Evolutionary conservation across 2,329 filamentous ascomycete genomes (phyloP).

Genomic region (Xylariales sp.): DNA sequence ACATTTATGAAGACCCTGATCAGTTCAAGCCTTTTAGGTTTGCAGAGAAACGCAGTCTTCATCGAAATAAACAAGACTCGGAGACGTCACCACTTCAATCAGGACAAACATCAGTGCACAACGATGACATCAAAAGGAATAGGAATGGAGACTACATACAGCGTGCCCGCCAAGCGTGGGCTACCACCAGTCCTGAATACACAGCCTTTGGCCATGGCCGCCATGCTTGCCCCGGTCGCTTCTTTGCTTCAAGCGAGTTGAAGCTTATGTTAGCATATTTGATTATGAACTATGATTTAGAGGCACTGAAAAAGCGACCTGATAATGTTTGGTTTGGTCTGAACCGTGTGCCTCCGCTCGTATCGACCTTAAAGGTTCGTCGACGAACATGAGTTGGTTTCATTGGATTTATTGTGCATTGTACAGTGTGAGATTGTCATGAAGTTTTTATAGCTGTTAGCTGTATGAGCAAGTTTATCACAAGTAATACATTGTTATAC

Average conservation of each 20-base stretch:
- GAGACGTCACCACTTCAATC: too few species aligned
- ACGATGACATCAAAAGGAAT: too few species aligned
- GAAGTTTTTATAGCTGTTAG: too few species aligned
- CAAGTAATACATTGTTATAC: too few species aligned
- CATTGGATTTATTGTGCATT: too few species aligned
- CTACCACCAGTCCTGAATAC: slow-evolving; percentile 26
- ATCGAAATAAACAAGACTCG: too few species aligned
- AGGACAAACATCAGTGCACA: too few species aligned
- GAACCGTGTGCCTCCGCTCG: slow-evolving; percentile 19
- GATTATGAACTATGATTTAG: slow-evolving; percentile 19
- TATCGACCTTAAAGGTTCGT: background rate
- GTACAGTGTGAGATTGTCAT: too few species aligned
- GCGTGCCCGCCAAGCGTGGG: slow-evolving; percentile 17
- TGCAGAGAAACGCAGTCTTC: slow-evolving; percentile 11
- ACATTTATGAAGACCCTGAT: slow-evolving; percentile 42
- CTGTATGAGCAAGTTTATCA: too few species aligned
- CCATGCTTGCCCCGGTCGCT: slow-evolving; percentile 34
- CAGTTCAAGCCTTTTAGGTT: slow-evolving; percentile 19
- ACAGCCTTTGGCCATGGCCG: slow-evolving; percentile 31
- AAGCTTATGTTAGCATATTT: slow-evolving; percentile 26
- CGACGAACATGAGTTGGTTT: too few species aligned
- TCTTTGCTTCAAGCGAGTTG: slow-evolving; percentile 31
- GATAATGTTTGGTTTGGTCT: slow-evolving; percentile 25
- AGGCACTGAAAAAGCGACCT: slow-evolving; percentile 19
- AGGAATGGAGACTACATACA: slow-evolving; percentile 10